Base-by-base conservation (phyloP, 495 filamentous ascomycete genomes). In the Aspergillus egyptiacus region DNA sequence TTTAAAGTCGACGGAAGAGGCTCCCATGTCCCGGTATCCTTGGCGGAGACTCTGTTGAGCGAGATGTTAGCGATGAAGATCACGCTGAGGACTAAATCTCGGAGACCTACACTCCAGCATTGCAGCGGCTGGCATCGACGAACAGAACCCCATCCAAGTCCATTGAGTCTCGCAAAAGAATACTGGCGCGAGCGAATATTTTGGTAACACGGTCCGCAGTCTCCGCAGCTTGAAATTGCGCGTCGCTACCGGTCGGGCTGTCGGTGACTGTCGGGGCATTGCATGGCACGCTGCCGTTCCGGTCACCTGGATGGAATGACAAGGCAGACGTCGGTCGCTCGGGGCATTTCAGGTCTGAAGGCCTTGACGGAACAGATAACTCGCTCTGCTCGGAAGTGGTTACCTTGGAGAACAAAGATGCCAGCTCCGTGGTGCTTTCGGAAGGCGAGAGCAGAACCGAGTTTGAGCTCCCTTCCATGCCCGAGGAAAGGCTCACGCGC, bases 81-180 rank as follows among this genome's bases (percentile, higher is more conserved):
- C 23, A 14, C 2, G 17, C 3, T 1, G 9, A 18, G 18, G 6
- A 36, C n/a, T n/a, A 6, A 35, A 13, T 3, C 10, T 5, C 3
- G 31, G 14, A 13, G 22, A 56, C 62, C 57, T 5, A 60, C 58
- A 60, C 56, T 14, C 57, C 57, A 25, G 59, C 46, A 28, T 64
- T 64, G 8, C 40, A 58, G 4, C 46, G 61, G 18, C 52, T 48
- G 11, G 67, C 66, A 51, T 74, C 69, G 3, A 71, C 51, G 32
- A 73, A 72, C 2, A 60, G 24, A 1, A 73, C 71, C 6, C 71
- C 71, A 37, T 71, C 70, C n/a, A 72, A 53, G 38, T 67, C 64
- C 54, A 73, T 68, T 0, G 71, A 69, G 1, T 66, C 60, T 13
- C 60, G 56, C 9, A 74, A 60, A 15, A 73, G 48, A 11, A 54